Conservation (phyloP, 176 grass and related monocot genomes). For the Hsuehochloa calcarea region DNA sequence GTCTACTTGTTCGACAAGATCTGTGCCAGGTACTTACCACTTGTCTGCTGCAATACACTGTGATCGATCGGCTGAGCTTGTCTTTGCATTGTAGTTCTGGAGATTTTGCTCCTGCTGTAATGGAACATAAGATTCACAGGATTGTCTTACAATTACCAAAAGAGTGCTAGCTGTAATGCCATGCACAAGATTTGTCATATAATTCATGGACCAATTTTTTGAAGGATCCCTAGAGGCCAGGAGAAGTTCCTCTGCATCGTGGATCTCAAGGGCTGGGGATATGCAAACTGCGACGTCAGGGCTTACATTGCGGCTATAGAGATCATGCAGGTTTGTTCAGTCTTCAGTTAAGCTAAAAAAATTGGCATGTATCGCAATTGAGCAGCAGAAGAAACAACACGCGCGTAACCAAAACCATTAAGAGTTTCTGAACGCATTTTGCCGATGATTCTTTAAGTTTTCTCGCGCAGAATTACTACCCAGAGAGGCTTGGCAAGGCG, state of each 20-base stretch:
- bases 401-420: too few species aligned
- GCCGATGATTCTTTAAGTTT: background rate
- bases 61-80: background rate
- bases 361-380: background rate
- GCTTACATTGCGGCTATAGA: constrained; percentile 64
- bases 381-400: background rate
- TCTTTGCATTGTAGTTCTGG: background rate
- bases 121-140: background rate
- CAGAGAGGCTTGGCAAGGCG: constrained; percentile 71
- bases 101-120: background rate
- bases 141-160: too few species aligned
- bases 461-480: constrained; percentile 54
- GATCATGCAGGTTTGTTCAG: constrained; percentile 59
- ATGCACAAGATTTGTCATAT: background rate
- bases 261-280: constrained; percentile 78
- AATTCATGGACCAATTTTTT: constrained; percentile 5
- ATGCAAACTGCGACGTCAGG: constrained; percentile 53
- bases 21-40: constrained; percentile 51
- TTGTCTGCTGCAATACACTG: background rate
- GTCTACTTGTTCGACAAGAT: constrained; percentile 67
- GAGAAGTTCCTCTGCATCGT: constrained; percentile 72
- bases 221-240: constrained; percentile 56
- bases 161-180: background rate
- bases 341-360: background rate
- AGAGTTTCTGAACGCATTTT: background rate